phyloP scores from a whole-genome alignment of 768 basidiomycete species.

The Hygrophorus pudorinus region DNA sequence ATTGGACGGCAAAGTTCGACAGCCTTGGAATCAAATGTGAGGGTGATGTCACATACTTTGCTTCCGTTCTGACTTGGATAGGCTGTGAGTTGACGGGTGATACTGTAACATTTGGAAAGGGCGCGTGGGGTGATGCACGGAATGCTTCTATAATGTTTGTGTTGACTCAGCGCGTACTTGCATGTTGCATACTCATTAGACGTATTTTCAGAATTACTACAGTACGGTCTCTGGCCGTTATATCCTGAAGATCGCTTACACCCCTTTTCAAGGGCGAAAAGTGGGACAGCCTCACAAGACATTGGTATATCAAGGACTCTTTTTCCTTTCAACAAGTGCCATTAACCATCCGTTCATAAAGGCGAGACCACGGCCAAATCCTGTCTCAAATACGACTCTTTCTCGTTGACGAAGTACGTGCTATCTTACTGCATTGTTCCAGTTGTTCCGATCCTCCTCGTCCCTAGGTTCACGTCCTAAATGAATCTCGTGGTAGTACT shows the following conservation, averaged over 20 bases:
- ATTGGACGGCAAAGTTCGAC: slow-evolving; percentile 80
- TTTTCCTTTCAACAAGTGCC: no score
- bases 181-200: background rate
- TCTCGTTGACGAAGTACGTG: slow-evolving; percentile 78
- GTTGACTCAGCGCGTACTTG: background rate
- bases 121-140: slow-evolving; percentile 66
- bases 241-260: background rate
- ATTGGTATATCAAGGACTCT: slow-evolving; percentile 40
- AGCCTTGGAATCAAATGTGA: slow-evolving; percentile 68
- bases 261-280: slow-evolving; percentile 66
- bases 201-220: slow-evolving; percentile 56
- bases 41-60: slow-evolving; percentile 8
- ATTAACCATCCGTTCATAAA: slow-evolving; percentile 14
- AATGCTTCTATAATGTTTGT: slow-evolving; percentile 71
- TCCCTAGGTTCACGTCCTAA: slow-evolving; percentile 79
- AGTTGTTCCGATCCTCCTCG: background rate
- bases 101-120: slow-evolving; percentile 56
- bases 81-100: slow-evolving; percentile 92
- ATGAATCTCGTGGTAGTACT: slow-evolving; percentile 83
- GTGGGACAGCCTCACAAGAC: slow-evolving; percentile 89
- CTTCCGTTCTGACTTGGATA: slow-evolving; percentile 19
- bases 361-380: slow-evolving; percentile 56
- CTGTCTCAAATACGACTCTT: slow-evolving; percentile 69
- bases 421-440: background rate
- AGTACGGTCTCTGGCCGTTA: slow-evolving; percentile 27